Conservation (phyloP, 192 early-diverging fungal species). For the Umbelopsis sp. region DNA sequence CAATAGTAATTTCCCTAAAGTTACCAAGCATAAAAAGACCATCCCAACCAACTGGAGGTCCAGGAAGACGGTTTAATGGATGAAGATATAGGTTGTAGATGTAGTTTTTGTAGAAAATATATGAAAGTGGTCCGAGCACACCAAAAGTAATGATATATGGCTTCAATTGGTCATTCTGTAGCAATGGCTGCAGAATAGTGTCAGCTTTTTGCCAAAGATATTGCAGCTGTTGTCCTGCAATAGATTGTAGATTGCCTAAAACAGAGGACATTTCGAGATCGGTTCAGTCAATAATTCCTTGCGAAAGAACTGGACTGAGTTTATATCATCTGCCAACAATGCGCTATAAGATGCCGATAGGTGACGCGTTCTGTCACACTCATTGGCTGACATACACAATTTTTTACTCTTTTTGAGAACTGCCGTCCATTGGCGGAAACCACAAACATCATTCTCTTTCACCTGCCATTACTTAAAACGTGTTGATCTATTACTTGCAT, state of each 20-base stretch:
- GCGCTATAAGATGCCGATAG: too few species aligned
- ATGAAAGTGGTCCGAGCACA: constrained; percentile 20
- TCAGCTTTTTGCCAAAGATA: neutral
- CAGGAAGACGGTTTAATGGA: constrained; percentile 48
- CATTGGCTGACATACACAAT: too few species aligned
- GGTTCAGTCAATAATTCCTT: too few species aligned
- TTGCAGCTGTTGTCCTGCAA: neutral
- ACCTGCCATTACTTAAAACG: too few species aligned
- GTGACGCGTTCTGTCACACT: too few species aligned
- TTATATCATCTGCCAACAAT: neutral
- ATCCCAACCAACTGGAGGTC: constrained; percentile 45
- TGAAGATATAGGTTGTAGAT: constrained; percentile 41
- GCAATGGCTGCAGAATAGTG: neutral
- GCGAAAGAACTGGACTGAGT: neutral
- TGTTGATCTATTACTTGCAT: too few species aligned
- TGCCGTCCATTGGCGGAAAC: too few species aligned
- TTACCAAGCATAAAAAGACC: constrained; percentile 45
- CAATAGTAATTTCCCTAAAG: constrained; percentile 41
- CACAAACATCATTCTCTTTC: too few species aligned
- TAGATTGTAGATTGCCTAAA: neutral
- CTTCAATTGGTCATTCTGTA: neutral
- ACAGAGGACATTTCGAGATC: neutral
- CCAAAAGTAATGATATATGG: neutral
- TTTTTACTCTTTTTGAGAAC: too few species aligned
- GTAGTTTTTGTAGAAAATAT: constrained; percentile 41